phyloP scores from a whole-genome alignment of 768 basidiomycete genomes.

The Pulveroboletus sp. region DNA sequence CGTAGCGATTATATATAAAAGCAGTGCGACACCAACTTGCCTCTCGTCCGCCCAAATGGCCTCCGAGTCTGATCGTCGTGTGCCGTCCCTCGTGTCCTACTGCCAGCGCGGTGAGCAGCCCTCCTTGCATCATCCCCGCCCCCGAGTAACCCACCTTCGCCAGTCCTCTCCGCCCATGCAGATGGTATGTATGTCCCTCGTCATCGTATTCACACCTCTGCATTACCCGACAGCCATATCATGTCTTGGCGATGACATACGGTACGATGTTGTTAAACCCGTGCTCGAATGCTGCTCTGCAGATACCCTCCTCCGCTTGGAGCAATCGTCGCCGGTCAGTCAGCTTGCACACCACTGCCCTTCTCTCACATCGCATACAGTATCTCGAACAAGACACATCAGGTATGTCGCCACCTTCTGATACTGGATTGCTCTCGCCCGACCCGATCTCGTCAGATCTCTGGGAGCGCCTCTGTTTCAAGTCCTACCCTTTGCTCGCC shows the following conservation, averaged over 20 bases:
- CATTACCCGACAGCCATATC: conserved; percentile 47
- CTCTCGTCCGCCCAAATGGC: conserved; percentile 24
- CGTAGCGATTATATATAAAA: conserved; percentile 15
- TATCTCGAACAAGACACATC: conserved; percentile 54
- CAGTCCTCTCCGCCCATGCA: conserved; percentile 59
- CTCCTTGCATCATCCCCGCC: conserved; percentile 1
- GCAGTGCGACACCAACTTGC: conserved; percentile 3
- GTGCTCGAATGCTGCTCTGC: conserved; percentile 71
- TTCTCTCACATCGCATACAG: conserved; percentile 32
- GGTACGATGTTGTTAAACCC: conserved; percentile 65
- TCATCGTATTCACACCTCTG: conserved; percentile 1
- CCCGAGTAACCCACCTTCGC: not conserved
- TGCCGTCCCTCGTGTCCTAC: conserved; percentile 63
- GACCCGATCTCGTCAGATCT: conserved; percentile 44
- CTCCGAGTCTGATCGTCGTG: conserved; percentile 40
- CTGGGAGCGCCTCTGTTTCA: conserved; percentile 65
- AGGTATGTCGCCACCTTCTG: conserved; percentile 35
- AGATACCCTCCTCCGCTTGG: conserved; percentile 67
- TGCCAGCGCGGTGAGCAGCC: conserved; percentile 67
- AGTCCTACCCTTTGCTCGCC: conserved; percentile 52
- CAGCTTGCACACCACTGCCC: conserved; percentile 1
- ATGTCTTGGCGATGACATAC: conserved; percentile 59
- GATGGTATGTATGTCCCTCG: conserved; percentile 46
- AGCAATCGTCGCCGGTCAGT: conserved; percentile 68
- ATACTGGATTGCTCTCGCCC: not conserved